Percentiles rank a stretch among this genome's conserved stretches.
These are phyloP conservation scores for Colletotrichum theobromicola DNA, from an alignment of 2,329 filamentous ascomycete species.

Conservation along the genomic window DNA sequence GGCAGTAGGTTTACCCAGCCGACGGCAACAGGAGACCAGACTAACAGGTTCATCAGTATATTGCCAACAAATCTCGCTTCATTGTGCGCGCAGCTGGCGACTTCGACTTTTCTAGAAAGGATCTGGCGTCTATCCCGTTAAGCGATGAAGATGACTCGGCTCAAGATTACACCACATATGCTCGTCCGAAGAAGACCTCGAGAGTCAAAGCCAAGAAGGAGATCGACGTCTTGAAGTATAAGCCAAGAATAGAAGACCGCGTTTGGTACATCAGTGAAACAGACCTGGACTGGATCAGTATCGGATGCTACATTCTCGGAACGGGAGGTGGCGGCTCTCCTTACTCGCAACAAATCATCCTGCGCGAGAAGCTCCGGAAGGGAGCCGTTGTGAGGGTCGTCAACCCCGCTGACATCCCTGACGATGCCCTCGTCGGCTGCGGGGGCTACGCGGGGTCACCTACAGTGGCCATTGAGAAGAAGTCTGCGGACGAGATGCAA, in stretches of 20 bases:
- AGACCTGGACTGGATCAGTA: conserved; percentile 61
- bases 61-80: conserved; percentile 58
- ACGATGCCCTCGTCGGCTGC: conserved; percentile 58
- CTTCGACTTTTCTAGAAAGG: conserved; percentile 50
- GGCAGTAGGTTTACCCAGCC: conserved; percentile 37
- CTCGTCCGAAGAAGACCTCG: not conserved
- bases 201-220: conserved; percentile 22
- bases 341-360: conserved; percentile 54
- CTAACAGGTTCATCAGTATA: conserved; percentile 40
- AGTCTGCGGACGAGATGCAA: conserved; percentile 60
- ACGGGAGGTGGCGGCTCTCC: conserved; percentile 65
- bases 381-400: conserved; percentile 58
- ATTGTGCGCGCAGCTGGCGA: conserved; percentile 66
- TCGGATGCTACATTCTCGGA: conserved; percentile 65
- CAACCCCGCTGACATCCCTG: conserved; percentile 52
- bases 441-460: conserved; percentile 65
- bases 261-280: conserved; percentile 63
- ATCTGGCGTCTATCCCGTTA: conserved; percentile 19
- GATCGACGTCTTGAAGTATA: conserved; percentile 46
- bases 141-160: not conserved
- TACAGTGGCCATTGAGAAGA: conserved; percentile 65
- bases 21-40: conserved; percentile 3
- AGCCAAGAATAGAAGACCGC: conserved; percentile 53
- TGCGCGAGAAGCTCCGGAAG: conserved; percentile 54
- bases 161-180: not conserved